Conservation (phyloP, 2,329 filamentous ascomycete species). For the Penicillium sp. region DNA sequence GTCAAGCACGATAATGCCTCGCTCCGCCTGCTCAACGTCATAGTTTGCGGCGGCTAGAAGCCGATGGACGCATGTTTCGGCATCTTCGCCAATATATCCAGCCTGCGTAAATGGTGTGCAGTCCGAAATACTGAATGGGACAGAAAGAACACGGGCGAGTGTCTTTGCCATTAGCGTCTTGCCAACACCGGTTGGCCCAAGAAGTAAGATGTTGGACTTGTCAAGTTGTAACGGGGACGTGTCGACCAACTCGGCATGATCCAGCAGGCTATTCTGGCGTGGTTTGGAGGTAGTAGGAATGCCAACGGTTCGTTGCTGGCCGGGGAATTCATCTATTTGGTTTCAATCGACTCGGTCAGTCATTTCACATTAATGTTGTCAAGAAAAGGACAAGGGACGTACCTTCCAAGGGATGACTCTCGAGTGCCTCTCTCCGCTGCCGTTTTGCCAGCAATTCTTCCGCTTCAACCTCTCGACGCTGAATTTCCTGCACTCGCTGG, state of each 20-base stretch:
- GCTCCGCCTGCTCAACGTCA: slow-evolving; percentile 79
- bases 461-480: slow-evolving; percentile 77
- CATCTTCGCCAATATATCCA: slow-evolving; percentile 96
- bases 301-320: slow-evolving; percentile 59
- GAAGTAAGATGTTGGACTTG: slow-evolving; percentile 89
- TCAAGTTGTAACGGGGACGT: slow-evolving; percentile 73
- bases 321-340: slow-evolving; percentile 62
- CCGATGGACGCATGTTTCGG: slow-evolving; percentile 91
- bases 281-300: slow-evolving; percentile 36
- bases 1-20: slow-evolving; percentile 92
- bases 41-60: slow-evolving; percentile 89
- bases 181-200: slow-evolving; percentile 91
- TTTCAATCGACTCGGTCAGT: slow-evolving; percentile 2
- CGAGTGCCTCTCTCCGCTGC: slow-evolving; percentile 69
- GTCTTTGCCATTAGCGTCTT: slow-evolving; percentile 95
- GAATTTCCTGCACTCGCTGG: slow-evolving; percentile 76
- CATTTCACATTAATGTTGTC: not conserved
- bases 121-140: slow-evolving; percentile 93
- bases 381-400: slow-evolving; percentile 15
- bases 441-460: slow-evolving; percentile 73
- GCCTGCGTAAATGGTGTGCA: slow-evolving; percentile 96
- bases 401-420: slow-evolving; percentile 80
- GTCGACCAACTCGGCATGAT: slow-evolving; percentile 55
- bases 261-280: slow-evolving; percentile 28
- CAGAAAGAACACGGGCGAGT: slow-evolving; percentile 86